Evolutionary conservation across 1,284 basidiomycete genomes (phyloP).

Genomic region (Pseudozyma thailandica): DNA sequence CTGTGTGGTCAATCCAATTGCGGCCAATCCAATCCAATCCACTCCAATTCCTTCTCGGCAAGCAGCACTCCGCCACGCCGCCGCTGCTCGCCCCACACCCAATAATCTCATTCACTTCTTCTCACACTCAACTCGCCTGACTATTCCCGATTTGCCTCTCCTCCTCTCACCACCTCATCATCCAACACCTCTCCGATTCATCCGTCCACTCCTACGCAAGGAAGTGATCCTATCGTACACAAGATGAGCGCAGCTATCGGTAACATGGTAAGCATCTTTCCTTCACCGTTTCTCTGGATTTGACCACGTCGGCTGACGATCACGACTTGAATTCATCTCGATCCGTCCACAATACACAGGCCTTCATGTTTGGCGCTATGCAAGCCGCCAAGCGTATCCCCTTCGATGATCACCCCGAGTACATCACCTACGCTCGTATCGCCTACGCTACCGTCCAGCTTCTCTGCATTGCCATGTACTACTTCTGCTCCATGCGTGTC

Average conservation of each 20-base stretch:
- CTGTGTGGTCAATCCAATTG: not conserved
- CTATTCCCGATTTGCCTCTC: not conserved
- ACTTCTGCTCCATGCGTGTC: conserved; percentile 75
- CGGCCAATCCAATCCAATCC: not conserved
- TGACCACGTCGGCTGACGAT: not conserved
- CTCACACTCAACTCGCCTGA: not conserved
- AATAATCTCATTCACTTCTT: conserved; percentile 1
- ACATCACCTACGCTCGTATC: conserved; percentile 83
- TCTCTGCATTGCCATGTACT: conserved; percentile 78
- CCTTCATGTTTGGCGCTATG: conserved; percentile 65
- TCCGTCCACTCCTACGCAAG: conserved; percentile 11
- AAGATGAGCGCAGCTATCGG: conserved; percentile 51
- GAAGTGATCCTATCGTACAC: conserved; percentile 11
- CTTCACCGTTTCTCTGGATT: not conserved
- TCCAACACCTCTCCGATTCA: not conserved
- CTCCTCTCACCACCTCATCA: not conserved
- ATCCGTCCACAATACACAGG: conserved; percentile 5
- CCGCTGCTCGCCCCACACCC: not conserved
- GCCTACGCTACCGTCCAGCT: conserved; percentile 83
- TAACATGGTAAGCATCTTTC: conserved; percentile 46
- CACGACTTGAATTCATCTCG: not conserved
- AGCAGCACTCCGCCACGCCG: not conserved
- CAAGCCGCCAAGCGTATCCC: conserved; percentile 86
- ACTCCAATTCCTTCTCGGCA: not conserved
- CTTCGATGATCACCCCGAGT: conserved; percentile 83